Base-by-base conservation (phyloP, 2,329 filamentous ascomycete species). In the Phaeosphaeriaceae sp. region DNA sequence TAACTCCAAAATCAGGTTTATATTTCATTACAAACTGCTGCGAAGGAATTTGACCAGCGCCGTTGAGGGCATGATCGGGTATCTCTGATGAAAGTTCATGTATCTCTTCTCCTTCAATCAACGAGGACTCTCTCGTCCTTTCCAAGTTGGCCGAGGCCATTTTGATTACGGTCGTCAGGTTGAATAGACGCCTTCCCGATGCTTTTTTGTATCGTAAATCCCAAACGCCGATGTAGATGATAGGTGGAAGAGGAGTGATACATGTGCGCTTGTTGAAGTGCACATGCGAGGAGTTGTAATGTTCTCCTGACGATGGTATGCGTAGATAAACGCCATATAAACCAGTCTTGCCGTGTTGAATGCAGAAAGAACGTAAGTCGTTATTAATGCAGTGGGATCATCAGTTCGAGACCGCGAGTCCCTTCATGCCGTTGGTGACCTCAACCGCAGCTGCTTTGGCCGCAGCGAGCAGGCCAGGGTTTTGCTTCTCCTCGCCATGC, bases 101-200 rank as follows among this genome's bases (percentile, higher is more conserved):
- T 48, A 51, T 59, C 58, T 53, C 52, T 10, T 11, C 43, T n/a
- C 6, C 21, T 15, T 21, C 21, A 35, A 2, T 35, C 10, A n/a
- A 21, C 23, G 7, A 53, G 30, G 40, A 49, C 40, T 49, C 35
- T 30, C 19, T 35, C 46, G 44, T 52, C 40, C 53, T 51, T 40
- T 28, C 52, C 40, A 40, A 40, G 15, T 17, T 8, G 35, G 35
- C 35, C 35, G 15, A 6, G n/a, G 35, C 35, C 49, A 52, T 51
- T 65, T 61, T 72, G 66, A 61, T 74, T 62, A 72, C 51, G 69
- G 74, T 70, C 74, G 75, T 77, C 72, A 71, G 74, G 75, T 77
- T 77, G 75, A 77, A 77, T 69, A 63, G 75, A 77, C 75, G 73
- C 74, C 74, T 72, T 67, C 66, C 65, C 66, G 55, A 73, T 71